Percentiles rank a stretch among this genome's conserved stretches.
Conservation (phyloP, 176 grass and related monocot species). For the Microstegium vimineum region DNA sequence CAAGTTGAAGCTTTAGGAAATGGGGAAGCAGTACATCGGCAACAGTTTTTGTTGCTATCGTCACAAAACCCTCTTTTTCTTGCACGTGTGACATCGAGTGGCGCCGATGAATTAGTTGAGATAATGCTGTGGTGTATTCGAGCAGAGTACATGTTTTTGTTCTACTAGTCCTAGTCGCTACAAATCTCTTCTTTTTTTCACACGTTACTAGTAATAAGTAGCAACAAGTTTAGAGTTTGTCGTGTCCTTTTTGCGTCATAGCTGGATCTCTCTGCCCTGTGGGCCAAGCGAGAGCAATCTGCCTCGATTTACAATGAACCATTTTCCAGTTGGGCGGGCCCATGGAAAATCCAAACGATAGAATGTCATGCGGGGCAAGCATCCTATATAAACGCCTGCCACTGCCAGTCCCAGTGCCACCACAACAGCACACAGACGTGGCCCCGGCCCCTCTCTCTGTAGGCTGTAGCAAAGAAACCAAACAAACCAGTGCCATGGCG, state of each 20-base stretch:
- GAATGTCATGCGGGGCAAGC: background rate
- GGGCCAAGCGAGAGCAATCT: constrained; percentile 1
- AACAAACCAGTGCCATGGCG: constrained; percentile 24
- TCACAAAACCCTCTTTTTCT: background rate
- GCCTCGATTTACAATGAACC: background rate
- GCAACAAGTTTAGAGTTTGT: background rate
- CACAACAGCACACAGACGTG: constrained; percentile 10
- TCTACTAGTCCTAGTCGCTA: background rate
- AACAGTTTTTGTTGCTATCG: background rate
- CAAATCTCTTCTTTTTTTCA: background rate
- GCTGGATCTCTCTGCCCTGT: constrained; percentile 16
- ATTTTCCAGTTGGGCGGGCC: background rate
- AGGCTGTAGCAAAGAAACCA: constrained; percentile 25
- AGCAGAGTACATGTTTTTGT: background rate
- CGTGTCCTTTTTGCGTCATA: background rate
- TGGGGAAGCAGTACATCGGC: background rate
- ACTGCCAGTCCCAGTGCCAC: background rate
- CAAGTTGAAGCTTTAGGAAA: background rate
- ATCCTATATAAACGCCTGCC: constrained; percentile 26
- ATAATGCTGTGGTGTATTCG: background rate
- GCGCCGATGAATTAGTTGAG: background rate
- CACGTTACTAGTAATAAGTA: background rate
- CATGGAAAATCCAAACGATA: constrained; percentile 12
- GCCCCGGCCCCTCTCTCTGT: background rate
- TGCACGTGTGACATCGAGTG: background rate